Evolutionary conservation across 768 basidiomycete genomes (phyloP).

Genomic region (Punctularia strigosozonata): DNA sequence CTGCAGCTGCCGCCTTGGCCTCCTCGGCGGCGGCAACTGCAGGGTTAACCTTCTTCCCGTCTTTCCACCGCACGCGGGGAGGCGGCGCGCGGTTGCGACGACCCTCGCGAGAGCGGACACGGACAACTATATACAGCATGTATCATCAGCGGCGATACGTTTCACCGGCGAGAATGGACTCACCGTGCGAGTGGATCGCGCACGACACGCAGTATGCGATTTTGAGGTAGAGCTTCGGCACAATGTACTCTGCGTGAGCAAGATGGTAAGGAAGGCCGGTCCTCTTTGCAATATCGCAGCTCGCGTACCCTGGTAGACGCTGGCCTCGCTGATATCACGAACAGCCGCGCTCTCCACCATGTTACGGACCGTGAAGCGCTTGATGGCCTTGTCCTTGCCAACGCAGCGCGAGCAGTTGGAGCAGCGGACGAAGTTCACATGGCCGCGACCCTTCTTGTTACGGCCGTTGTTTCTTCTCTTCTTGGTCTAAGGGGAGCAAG

Average conservation of each 20-base stretch:
- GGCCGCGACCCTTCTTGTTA: slow-evolving; percentile 99
- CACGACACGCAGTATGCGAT: slow-evolving; percentile 98
- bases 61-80: slow-evolving; percentile 91
- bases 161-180: slow-evolving; percentile 17
- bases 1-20: slow-evolving; percentile 45
- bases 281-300: not conserved
- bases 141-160: slow-evolving; percentile 1
- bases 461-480: slow-evolving; percentile 99
- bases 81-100: slow-evolving; percentile 97
- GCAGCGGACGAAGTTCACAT: slow-evolving; percentile 90
- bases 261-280: not conserved
- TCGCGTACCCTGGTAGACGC: slow-evolving; percentile 75
- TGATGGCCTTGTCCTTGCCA: slow-evolving; percentile 99
- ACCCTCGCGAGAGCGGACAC: slow-evolving; percentile 91
- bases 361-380: slow-evolving; percentile 98
- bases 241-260: slow-evolving; percentile 64
- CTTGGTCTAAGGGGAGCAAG: slow-evolving; percentile 59
- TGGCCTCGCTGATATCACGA: slow-evolving; percentile 93
- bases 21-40: slow-evolving; percentile 91
- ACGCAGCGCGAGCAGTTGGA: slow-evolving; percentile 99
- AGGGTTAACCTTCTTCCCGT: slow-evolving; percentile 92
- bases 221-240: slow-evolving; percentile 98
- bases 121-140: slow-evolving; percentile 56
- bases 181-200: slow-evolving; percentile 98
- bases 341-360: slow-evolving; percentile 99